Conservation (phyloP, 2,329 filamentous ascomycete species). For the Epichloe coenophiala region DNA sequence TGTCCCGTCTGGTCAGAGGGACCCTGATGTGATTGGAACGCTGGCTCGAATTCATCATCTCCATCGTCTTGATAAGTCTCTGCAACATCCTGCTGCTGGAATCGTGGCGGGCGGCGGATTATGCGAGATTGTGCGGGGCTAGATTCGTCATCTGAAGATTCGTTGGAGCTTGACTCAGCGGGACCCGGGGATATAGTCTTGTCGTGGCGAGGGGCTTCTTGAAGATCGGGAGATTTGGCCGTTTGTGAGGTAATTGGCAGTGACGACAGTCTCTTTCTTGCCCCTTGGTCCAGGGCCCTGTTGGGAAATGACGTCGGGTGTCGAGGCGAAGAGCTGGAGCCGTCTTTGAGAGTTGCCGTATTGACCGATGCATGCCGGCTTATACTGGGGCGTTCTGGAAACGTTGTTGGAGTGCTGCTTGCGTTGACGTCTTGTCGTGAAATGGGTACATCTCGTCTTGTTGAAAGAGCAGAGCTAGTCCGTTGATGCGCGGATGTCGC, state of each 20-base stretch:
- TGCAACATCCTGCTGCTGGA: constrained; percentile 24
- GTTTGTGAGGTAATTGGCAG: constrained; percentile 23
- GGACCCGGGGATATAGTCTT: constrained; percentile 20
- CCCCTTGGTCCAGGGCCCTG: constrained; percentile 15
- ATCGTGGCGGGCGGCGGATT: constrained; percentile 44
- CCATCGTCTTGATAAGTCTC: constrained; percentile 34
- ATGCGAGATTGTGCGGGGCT: constrained; percentile 45
- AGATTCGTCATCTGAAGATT: constrained; percentile 35
- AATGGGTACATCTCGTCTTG: constrained; percentile 44
- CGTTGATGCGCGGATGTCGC: constrained; percentile 23
- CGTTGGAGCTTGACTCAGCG: constrained; percentile 23
- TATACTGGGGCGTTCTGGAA: constrained; percentile 29
- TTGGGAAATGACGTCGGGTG: constrained; percentile 9
- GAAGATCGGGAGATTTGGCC: constrained; percentile 12
- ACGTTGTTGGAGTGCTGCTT: constrained; percentile 29
- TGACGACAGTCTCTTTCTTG: constrained; percentile 30
- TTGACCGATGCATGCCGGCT: constrained; percentile 36
- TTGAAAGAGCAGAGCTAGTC: constrained; percentile 39
- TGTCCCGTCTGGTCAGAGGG: constrained; percentile 23
- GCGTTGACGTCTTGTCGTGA: constrained; percentile 32
- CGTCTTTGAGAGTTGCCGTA: constrained; percentile 27
- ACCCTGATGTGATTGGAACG: constrained; percentile 36
- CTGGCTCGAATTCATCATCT: constrained; percentile 42
- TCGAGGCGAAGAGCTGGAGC: constrained; percentile 16
- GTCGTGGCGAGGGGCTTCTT: constrained; percentile 9